Conservation (phyloP, 2,329 filamentous ascomycete genomes). For the Zymoseptoria pseudotritici region DNA sequence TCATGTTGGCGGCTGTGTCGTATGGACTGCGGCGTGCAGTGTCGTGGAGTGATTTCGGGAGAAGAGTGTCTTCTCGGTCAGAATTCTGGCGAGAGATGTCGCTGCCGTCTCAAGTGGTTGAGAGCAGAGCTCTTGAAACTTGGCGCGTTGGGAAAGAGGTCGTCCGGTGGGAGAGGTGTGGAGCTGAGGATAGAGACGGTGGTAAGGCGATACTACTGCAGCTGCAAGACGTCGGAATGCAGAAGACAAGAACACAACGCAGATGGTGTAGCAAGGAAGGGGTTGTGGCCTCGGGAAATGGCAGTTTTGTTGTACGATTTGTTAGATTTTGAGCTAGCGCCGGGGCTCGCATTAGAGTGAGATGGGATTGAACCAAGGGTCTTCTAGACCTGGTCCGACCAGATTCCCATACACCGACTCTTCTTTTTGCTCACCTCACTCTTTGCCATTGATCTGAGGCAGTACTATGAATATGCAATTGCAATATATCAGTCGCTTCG, state of each 20-base stretch:
- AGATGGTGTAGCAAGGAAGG: background rate
- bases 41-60: background rate
- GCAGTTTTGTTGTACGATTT: background rate
- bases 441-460: too few relatives aligned
- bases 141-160: constrained; percentile 1
- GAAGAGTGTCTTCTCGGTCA: background rate
- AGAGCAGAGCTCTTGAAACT: background rate
- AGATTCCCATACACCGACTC: too few relatives aligned
- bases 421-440: background rate
- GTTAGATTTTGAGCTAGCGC: background rate
- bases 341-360: background rate
- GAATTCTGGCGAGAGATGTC: background rate
- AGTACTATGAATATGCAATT: too few relatives aligned
- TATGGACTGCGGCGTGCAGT: background rate
- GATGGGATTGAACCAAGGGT: background rate
- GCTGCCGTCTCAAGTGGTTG: background rate
- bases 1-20: constrained; percentile 28
- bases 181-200: background rate
- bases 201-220: background rate
- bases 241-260: background rate
- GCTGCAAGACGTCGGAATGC: background rate
- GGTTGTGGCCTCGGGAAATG: background rate
- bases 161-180: background rate
- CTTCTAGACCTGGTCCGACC: background rate
- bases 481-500: too few relatives aligned